A percentile compares a stretch with the other conserved stretches of the same genome.
These are phyloP conservation scores for Xylaria sp. DNA, from an alignment of 2,329 filamentous ascomycete species.

Conservation along the genomic window DNA sequence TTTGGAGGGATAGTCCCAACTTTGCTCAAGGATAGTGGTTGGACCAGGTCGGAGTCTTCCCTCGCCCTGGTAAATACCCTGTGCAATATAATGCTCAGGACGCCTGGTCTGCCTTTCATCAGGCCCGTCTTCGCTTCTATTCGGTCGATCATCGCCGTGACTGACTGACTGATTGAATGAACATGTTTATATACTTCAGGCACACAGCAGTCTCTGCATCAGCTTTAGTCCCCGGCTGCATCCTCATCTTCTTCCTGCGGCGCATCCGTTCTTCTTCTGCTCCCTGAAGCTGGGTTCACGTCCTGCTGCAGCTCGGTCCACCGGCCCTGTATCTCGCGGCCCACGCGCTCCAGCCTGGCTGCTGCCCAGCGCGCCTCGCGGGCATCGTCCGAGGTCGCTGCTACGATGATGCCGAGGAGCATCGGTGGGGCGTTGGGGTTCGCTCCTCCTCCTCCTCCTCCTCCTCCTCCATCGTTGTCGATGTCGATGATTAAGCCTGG, in stretches of 20 bases:
- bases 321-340: slow-evolving; percentile 64
- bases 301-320: slow-evolving; percentile 56
- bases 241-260: neutral
- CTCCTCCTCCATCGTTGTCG: too few relatives aligned
- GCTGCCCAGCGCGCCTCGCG: slow-evolving; percentile 65
- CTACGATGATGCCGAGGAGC: slow-evolving; percentile 66
- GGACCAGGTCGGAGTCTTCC: neutral
- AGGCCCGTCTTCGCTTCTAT: slow-evolving; percentile 4
- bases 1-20: neutral
- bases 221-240: slow-evolving; percentile 4
- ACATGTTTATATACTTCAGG: too few relatives aligned
- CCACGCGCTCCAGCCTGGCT: slow-evolving; percentile 64
- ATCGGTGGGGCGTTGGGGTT: slow-evolving; percentile 58
- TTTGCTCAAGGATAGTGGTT: neutral
- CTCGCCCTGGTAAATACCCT: neutral
- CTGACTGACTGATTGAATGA: too few relatives aligned
- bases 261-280: neutral
- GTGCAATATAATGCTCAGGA: neutral
- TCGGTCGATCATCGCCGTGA: neutral
- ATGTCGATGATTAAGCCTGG: slow-evolving; percentile 15
- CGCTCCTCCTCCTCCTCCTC: too few relatives aligned
- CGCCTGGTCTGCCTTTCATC: neutral
- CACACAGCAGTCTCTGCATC: neutral
- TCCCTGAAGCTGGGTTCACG: neutral
- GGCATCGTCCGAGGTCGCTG: slow-evolving; percentile 59